Percentiles rank a stretch among this genome's conserved stretches.
phyloP scores from a whole-genome alignment of 2,329 filamentous ascomycete genomes.

The Aureobasidium lini region DNA sequence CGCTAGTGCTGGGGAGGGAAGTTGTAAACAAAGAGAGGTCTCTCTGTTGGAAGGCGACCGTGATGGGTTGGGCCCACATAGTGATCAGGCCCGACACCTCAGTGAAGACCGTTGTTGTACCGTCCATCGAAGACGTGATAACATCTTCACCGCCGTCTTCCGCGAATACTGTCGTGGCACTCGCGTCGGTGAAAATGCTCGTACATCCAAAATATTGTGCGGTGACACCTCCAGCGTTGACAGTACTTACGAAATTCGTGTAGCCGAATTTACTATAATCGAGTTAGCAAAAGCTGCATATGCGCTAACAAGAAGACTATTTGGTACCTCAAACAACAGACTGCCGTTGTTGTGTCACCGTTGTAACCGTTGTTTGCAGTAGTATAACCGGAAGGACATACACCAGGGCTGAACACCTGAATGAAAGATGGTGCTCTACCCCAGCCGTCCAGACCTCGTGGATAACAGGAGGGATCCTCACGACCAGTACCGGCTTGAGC shows the following conservation, averaged over 20 bases:
- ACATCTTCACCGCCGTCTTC: not conserved
- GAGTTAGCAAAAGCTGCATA: not conserved
- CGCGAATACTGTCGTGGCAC: slow-evolving; percentile 15
- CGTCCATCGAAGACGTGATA: slow-evolving; percentile 10
- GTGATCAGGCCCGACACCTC: slow-evolving; percentile 21
- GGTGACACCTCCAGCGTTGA: not conserved
- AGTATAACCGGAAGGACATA: slow-evolving; percentile 23
- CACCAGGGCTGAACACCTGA: slow-evolving; percentile 22
- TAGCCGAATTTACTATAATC: slow-evolving; percentile 4
- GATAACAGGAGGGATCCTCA: slow-evolving; percentile 17
- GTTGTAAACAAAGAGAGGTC: slow-evolving; percentile 17
- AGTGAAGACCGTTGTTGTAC: not conserved
- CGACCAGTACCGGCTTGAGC: not conserved
- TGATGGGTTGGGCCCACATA: slow-evolving; percentile 23
- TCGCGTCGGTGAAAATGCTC: slow-evolving; percentile 12
- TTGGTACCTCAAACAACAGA: slow-evolving; percentile 23
- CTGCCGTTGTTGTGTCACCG: slow-evolving; percentile 20
- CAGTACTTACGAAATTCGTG: slow-evolving; percentile 1
- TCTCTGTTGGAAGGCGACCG: slow-evolving; percentile 14
- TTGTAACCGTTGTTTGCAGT: slow-evolving; percentile 19
- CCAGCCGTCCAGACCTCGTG: slow-evolving; percentile 14
- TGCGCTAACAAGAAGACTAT: not conserved
- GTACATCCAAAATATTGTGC: slow-evolving; percentile 19
- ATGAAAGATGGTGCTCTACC: slow-evolving; percentile 15
- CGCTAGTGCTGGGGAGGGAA: not conserved